Evolutionary conservation across 2,329 filamentous ascomycete species (phyloP).

Genomic region (Aureobasidium zeae): DNA sequence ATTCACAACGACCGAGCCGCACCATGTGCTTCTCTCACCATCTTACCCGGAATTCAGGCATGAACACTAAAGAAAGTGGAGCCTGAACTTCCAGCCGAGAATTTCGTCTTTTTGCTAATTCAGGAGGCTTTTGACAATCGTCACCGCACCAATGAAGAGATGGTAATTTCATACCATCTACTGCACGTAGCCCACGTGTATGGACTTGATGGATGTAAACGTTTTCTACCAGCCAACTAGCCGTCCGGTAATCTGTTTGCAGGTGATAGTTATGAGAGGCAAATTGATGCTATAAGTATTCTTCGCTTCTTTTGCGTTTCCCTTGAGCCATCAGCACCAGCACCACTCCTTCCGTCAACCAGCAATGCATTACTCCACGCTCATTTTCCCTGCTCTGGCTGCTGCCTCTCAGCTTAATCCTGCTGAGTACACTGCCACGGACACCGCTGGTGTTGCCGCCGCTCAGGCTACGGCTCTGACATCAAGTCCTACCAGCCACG

Average conservation of each 20-base stretch:
- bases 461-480: constrained; percentile 54
- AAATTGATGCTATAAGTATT: background rate
- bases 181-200: constrained; percentile 1
- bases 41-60: background rate
- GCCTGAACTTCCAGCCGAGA: constrained; percentile 3
- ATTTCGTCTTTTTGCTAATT: constrained; percentile 1
- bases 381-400: constrained; percentile 23
- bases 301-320: too few species aligned
- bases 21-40: constrained; percentile 1
- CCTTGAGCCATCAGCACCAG: background rate
- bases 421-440: constrained; percentile 41
- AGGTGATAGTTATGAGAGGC: too few species aligned
- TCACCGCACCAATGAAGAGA: background rate
- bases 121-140: background rate
- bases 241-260: background rate
- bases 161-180: constrained; percentile 4
- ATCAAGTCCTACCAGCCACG: constrained; percentile 50
- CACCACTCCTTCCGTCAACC: background rate
- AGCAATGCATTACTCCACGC: constrained; percentile 9
- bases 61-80: constrained; percentile 1
- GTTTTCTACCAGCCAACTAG: background rate
- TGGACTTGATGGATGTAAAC: background rate
- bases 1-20: background rate
- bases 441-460: constrained; percentile 41
- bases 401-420: constrained; percentile 24